A percentile compares a stretch with the other conserved stretches of the same genome.
Evolutionary conservation across 1,284 basidiomycete genomes (phyloP).

Genomic region (Fistulinella cinereoalba): DNA sequence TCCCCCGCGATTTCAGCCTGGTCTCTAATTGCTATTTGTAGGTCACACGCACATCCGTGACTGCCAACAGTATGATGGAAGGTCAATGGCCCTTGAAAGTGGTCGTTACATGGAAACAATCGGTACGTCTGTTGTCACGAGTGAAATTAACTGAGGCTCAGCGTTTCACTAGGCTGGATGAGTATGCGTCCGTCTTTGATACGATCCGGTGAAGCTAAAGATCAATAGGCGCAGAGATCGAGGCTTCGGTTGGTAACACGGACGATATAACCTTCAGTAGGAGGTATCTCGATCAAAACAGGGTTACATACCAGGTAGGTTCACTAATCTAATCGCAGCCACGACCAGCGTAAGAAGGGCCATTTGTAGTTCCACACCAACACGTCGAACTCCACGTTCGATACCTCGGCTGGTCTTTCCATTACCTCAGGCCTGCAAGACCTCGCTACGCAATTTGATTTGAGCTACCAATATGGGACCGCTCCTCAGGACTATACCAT

Average conservation of each 20-base stretch:
- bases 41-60: conserved; percentile 79
- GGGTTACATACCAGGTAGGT: conserved; percentile 63
- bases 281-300: conserved; percentile 73
- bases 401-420: conserved; percentile 48
- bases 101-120: conserved; percentile 89
- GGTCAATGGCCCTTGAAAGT: conserved; percentile 74
- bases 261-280: conserved; percentile 60
- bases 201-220: conserved; percentile 1
- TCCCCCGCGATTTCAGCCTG: no score
- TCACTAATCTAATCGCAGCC: neutral
- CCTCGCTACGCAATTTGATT: conserved; percentile 53
- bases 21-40: conserved; percentile 14
- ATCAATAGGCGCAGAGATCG: conserved; percentile 49
- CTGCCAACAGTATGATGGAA: conserved; percentile 60
- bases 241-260: conserved; percentile 35
- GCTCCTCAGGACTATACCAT: conserved; percentile 74
- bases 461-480: conserved; percentile 58
- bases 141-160: neutral
- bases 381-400: conserved; percentile 46
- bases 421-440: conserved; percentile 56
- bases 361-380: conserved; percentile 53
- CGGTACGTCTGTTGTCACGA: conserved; percentile 40
- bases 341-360: neutral
- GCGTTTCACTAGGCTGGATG: conserved; percentile 31
- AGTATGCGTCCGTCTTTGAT: conserved; percentile 17